These are phyloP conservation scores for Kluyveromyces aestuarii DNA, from an alignment of 805 yeast species.

Conservation along the genomic window DNA sequence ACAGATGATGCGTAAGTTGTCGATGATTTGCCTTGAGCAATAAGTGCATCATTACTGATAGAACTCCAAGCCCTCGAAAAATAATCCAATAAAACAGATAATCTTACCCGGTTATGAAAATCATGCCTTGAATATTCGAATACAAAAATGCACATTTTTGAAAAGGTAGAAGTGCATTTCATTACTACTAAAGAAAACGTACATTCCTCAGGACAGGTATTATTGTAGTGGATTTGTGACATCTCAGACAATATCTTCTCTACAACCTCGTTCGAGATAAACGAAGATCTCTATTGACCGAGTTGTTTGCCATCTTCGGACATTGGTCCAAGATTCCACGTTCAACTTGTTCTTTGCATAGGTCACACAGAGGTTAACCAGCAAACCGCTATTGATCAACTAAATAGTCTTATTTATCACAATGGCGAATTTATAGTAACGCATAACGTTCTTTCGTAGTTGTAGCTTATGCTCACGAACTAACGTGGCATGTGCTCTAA, in stretches of 20 bases:
- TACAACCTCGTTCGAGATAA: constrained; percentile 31
- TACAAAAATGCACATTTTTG: not conserved
- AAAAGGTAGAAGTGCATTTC: not conserved
- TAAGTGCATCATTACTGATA: no score
- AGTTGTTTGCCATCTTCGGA: not conserved
- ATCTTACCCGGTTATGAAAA: no score
- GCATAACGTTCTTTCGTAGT: no score
- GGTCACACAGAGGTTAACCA: not conserved
- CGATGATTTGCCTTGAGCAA: no score
- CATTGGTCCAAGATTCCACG: not conserved
- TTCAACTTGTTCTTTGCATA: not conserved
- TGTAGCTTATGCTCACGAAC: no score
- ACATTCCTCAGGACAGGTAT: constrained; percentile 30
- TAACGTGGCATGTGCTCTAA: no score
- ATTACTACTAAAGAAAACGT: constrained; percentile 9
- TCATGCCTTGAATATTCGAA: not conserved
- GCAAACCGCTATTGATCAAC: not conserved
- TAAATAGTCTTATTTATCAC: no score
- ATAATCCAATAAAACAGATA: no score
- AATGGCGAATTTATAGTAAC: no score
- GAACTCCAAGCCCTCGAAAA: not conserved
- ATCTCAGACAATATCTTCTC: constrained; percentile 28
- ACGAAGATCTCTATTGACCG: not conserved
- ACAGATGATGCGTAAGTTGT: no score
- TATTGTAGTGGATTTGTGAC: constrained; percentile 32